Conservation (phyloP, 2,329 filamentous ascomycete genomes). For the Colletotrichum horii region DNA sequence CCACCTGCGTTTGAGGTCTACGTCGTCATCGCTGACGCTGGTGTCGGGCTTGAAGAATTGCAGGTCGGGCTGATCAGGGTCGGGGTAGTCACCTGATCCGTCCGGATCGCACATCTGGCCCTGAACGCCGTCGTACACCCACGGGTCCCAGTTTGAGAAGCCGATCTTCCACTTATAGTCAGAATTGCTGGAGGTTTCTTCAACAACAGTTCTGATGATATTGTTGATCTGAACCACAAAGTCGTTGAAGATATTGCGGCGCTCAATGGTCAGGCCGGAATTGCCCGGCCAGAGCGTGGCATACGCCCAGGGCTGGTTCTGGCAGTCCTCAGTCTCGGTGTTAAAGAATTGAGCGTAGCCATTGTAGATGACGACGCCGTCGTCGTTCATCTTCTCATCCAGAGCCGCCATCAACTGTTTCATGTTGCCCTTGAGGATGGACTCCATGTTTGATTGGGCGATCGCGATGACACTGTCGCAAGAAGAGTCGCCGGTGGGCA, state of each 20-base stretch:
- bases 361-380: slow-evolving; percentile 32
- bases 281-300: background rate
- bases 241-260: slow-evolving; percentile 33
- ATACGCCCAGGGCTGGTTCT: slow-evolving; percentile 3
- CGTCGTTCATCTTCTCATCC: slow-evolving; percentile 31
- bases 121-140: slow-evolving; percentile 27
- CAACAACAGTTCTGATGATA: slow-evolving; percentile 30
- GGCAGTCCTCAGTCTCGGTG: slow-evolving; percentile 25
- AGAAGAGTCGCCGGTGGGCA: slow-evolving; percentile 16
- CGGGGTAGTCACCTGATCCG: slow-evolving; percentile 29
- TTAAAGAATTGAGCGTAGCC: slow-evolving; percentile 39
- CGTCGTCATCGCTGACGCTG: background rate
- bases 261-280: slow-evolving; percentile 24
- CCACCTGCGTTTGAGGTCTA: background rate
- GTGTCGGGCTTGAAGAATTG: slow-evolving; percentile 37
- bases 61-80: slow-evolving; percentile 31
- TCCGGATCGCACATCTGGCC: slow-evolving; percentile 35
- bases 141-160: slow-evolving; percentile 1
- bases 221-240: slow-evolving; percentile 32
- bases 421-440: slow-evolving; percentile 33
- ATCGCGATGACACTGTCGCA: slow-evolving; percentile 27
- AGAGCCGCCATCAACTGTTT: slow-evolving; percentile 26
- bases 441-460: slow-evolving; percentile 29
- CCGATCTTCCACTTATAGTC: background rate
- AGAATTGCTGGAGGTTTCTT: slow-evolving; percentile 20